Evolutionary conservation across 768 basidiomycete genomes (phyloP), one percentile per base, ranked within the genome.

Genomic region (Russula compacta): DNA sequence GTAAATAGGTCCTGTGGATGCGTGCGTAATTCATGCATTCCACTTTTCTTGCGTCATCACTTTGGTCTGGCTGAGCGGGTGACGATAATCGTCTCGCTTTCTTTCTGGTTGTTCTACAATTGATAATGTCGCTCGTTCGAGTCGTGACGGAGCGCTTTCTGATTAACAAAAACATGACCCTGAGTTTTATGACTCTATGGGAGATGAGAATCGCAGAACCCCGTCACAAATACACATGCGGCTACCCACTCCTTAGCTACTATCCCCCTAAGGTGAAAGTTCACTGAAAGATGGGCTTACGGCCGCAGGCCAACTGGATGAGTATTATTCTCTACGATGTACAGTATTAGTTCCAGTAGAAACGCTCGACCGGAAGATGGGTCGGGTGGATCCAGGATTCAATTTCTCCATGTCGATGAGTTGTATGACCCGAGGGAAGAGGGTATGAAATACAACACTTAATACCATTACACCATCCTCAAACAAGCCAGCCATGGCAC

Each of bases 401-500:
- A 9, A 12, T 38, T 38, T 29, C 24, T 29, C 3, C 24, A 29
- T 29, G 24, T 29, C 24, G 24, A 29, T 29, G 3, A 29, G 24
- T 3, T n/a, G n/a, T 29, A 29, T 29, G 24, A 29, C 3, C 2
- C 3, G 24, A 29, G 24, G 24, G 36, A 8, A 38, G 12, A 12
- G 21, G 17, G 21, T 14, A 52, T 32, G 33, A 38, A 21, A 21
- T 29, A 4, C 29, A 7, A 40, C 24, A 3, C 24, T 29, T 29
- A 29, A 29, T 29, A 29, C 24, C 19, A 29, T 19, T 3, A 46
- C 33, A 2, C 33, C 6, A 40, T 11, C 14, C 38, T 81, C 69
- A 90, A 56, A 90, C 84, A 19, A 90, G 75, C 75, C 85, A 86
- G 33, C 84, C 87, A 38, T 71, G 75, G 70, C 71, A 87, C 63